A percentile compares a stretch with the other conserved stretches of the same genome.
Conservation (phyloP, 352 stramenopile species). For the Phytophthora ohioensis region DNA sequence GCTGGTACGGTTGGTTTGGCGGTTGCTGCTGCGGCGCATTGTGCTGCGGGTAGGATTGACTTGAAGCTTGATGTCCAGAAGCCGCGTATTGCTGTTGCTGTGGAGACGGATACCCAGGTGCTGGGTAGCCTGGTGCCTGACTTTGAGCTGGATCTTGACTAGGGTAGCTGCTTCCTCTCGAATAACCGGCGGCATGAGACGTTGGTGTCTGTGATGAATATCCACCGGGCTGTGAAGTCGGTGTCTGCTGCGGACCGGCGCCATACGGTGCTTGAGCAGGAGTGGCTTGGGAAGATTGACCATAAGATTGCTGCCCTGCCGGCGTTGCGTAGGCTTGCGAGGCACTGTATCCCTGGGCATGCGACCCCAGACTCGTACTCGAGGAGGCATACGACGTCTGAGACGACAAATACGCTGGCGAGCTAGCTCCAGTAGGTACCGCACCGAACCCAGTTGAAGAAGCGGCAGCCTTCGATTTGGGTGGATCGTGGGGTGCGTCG, state of each 20-base stretch:
- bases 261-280: conserved; percentile 29
- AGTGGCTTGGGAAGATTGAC: conserved; percentile 16
- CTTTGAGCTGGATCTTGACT: conserved; percentile 27
- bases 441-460: conserved; percentile 2
- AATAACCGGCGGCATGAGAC: conserved; percentile 25
- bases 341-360: conserved; percentile 17
- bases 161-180: conserved; percentile 38
- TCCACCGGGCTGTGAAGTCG: conserved; percentile 24
- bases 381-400: conserved; percentile 33
- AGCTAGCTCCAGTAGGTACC: conserved; percentile 3
- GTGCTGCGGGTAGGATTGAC: conserved; percentile 13
- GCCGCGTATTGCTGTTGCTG: conserved; percentile 33
- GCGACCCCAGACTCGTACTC: conserved; percentile 10
- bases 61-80: conserved; percentile 16
- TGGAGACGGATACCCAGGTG: conserved; percentile 39
- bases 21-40: conserved; percentile 20
- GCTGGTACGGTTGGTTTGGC: conserved; percentile 37
- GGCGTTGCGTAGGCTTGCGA: conserved; percentile 23
- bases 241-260: conserved; percentile 13
- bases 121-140: conserved; percentile 42
- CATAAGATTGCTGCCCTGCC: conserved; percentile 32
- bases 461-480: conserved; percentile 21
- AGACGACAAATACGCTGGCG: conserved; percentile 25
- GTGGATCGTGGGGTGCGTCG: conserved; percentile 67
- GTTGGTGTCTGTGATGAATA: conserved; percentile 27